These are phyloP conservation scores for Helotiales sp. DNA, from an alignment of 2,329 filamentous ascomycete genomes.

Conservation along the genomic window DNA sequence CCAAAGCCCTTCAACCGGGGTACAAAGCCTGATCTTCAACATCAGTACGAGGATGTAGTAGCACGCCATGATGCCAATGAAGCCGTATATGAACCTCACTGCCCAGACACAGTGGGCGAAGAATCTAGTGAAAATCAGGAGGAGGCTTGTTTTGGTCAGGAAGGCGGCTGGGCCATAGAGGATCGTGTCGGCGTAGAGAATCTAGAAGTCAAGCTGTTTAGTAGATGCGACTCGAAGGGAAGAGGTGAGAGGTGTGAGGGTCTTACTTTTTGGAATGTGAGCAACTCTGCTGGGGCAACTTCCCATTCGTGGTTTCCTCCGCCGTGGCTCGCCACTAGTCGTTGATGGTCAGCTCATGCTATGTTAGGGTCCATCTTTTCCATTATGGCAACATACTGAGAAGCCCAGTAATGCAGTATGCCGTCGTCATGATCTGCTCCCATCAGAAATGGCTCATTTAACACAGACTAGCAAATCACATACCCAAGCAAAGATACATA, in stretches of 20 bases:
- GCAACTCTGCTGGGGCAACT: slow-evolving; percentile 1
- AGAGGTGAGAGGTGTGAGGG: background rate
- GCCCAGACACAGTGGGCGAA: slow-evolving; percentile 32
- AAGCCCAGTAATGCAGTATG: slow-evolving; percentile 5
- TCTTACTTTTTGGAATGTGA: slow-evolving; percentile 13
- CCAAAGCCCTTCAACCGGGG: slow-evolving; percentile 38
- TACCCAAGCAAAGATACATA: background rate
- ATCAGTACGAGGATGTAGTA: slow-evolving; percentile 25
- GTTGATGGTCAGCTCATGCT: background rate
- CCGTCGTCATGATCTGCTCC: background rate
- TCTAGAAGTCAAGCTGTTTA: background rate
- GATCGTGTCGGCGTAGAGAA: slow-evolving; percentile 27
- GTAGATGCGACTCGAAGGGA: background rate
- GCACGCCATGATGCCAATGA: slow-evolving; percentile 27
- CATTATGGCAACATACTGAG: slow-evolving; percentile 6
- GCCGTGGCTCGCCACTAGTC: slow-evolving; percentile 14
- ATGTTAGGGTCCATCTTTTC: no score
- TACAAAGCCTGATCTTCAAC: slow-evolving; percentile 30
- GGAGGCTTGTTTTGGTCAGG: slow-evolving; percentile 37
- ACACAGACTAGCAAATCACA: background rate
- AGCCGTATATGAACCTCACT: slow-evolving; percentile 29
- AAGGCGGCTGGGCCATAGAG: slow-evolving; percentile 35
- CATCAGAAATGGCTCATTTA: background rate
- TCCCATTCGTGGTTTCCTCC: slow-evolving; percentile 25
- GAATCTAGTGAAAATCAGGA: slow-evolving; percentile 37